These are phyloP conservation scores for Neurospora tetraspora DNA, from an alignment of 495 filamentous ascomycete species.

Conservation along the genomic window DNA sequence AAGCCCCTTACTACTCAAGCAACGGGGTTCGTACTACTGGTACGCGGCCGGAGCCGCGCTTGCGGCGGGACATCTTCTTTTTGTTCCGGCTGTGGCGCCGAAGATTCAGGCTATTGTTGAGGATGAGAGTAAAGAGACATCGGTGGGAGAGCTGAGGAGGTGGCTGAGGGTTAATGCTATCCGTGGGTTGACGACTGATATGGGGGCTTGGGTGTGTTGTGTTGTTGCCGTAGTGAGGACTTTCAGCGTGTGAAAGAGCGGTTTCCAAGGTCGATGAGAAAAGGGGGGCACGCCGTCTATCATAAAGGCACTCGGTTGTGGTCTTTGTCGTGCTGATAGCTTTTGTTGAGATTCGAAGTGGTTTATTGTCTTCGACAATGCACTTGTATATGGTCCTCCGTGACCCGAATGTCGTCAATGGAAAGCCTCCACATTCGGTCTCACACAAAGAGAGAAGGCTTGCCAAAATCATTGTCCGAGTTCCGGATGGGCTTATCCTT, in stretches of 20 bases:
- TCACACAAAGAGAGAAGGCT: not conserved
- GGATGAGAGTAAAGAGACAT: not conserved
- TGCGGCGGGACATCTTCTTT: not conserved
- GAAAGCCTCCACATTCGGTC: not conserved
- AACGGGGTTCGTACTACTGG: not conserved
- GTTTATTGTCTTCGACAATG: not conserved
- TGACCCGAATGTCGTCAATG: not conserved
- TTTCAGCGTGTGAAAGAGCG: not conserved
- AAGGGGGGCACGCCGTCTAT: not conserved
- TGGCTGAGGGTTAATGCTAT: constrained; percentile 6
- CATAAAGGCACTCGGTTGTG: not conserved
- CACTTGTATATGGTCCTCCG: not conserved
- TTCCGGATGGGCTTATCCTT: not conserved
- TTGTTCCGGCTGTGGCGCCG: not conserved
- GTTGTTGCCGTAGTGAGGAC: not conserved
- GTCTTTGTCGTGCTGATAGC: not conserved
- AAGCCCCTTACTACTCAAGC: not conserved
- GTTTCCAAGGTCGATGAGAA: too few relatives aligned
- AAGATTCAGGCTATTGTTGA: not conserved
- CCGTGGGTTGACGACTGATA: not conserved
- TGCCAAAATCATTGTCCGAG: not conserved
- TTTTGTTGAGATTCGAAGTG: not conserved
- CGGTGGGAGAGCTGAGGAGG: not conserved
- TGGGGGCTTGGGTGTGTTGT: constrained; percentile 5
- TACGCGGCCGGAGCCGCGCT: not conserved